These are phyloP conservation scores for Tylopilus balloui DNA, from an alignment of 768 basidiomycete genomes.

Conservation along the genomic window DNA sequence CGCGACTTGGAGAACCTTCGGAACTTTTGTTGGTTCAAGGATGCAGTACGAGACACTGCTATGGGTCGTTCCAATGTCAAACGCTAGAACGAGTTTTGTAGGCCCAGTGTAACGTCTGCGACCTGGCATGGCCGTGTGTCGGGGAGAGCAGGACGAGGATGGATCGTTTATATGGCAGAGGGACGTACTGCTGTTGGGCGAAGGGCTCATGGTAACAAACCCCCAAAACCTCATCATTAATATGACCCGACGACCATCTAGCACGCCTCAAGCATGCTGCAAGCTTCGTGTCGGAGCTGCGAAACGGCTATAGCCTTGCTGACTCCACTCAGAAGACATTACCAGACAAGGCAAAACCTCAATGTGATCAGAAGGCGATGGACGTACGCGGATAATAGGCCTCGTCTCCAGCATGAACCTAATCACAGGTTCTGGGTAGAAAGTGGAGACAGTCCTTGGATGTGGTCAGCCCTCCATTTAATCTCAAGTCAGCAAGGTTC, in stretches of 20 bases:
- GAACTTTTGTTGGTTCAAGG: conserved; percentile 5
- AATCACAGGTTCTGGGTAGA: too few relatives aligned
- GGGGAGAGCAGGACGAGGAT: neutral
- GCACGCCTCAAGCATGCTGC: neutral
- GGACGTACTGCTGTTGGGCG: neutral
- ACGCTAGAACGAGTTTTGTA: neutral
- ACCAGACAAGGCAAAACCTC: too few relatives aligned
- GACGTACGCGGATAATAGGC: too few relatives aligned
- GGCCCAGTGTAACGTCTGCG: neutral
- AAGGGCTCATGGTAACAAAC: neutral
- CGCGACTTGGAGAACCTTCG: conserved; percentile 4
- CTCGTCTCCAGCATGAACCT: too few relatives aligned
- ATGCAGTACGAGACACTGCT: neutral
- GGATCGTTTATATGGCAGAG: neutral
- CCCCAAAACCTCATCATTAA: neutral
- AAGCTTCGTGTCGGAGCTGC: neutral
- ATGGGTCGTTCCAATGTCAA: neutral
- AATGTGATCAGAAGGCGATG: too few relatives aligned
- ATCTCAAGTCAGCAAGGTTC: too few relatives aligned
- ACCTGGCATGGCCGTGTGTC: neutral
- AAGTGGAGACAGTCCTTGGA: too few relatives aligned
- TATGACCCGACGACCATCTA: neutral
- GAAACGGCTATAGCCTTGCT: neutral
- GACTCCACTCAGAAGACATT: too few relatives aligned
- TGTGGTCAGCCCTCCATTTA: too few relatives aligned